Percentiles rank a stretch among this genome's conserved stretches.
phyloP scores from a whole-genome alignment of 108 stramenopile species.

The Conticribra guillardii region DNA sequence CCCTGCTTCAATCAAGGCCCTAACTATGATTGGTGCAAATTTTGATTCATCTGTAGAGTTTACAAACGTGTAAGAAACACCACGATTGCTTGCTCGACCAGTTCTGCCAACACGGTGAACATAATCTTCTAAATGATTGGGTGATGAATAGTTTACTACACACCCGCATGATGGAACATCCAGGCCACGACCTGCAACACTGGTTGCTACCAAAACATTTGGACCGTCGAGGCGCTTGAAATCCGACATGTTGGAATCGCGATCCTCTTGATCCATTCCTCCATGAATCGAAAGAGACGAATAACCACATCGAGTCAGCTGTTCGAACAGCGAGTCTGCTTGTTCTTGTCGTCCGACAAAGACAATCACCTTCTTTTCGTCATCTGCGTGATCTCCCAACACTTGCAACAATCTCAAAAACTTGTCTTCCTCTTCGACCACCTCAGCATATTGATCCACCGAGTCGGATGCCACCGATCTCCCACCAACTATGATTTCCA shows the following conservation, averaged over 20 bases:
- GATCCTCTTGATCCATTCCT: slow-evolving; percentile 99
- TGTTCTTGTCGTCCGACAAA: slow-evolving; percentile 97
- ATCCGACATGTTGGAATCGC: slow-evolving; percentile 97
- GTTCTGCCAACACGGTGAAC: slow-evolving; percentile 98
- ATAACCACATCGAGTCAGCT: slow-evolving; percentile 94
- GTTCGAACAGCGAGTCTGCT: slow-evolving; percentile 94
- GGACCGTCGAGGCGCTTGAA: slow-evolving; percentile 91
- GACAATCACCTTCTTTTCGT: slow-evolving; percentile 93
- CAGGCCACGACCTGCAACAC: slow-evolving; percentile 94
- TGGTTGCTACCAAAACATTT: slow-evolving; percentile 92
- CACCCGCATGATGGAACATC: slow-evolving; percentile 92
- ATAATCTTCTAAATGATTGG: slow-evolving; percentile 99
- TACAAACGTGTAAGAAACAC: slow-evolving; percentile 97
- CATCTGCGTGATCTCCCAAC: slow-evolving; percentile 94
- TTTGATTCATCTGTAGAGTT: slow-evolving; percentile 93
- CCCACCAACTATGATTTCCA: slow-evolving; percentile 98
- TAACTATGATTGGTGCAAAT: slow-evolving; percentile 92
- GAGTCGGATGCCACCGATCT: slow-evolving; percentile 93
- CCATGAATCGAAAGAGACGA: slow-evolving; percentile 95
- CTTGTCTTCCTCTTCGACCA: slow-evolving; percentile 95
- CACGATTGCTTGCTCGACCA: slow-evolving; percentile 93
- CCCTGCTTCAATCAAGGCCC: slow-evolving; percentile 91
- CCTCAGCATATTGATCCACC: slow-evolving; percentile 92
- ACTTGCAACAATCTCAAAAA: slow-evolving; percentile 96
- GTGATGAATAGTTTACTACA: slow-evolving; percentile 97